A percentile compares a stretch with the other conserved stretches of the same genome.
Conservation (phyloP, 352 stramenopile species). For the Phytophthora tentaculata region DNA sequence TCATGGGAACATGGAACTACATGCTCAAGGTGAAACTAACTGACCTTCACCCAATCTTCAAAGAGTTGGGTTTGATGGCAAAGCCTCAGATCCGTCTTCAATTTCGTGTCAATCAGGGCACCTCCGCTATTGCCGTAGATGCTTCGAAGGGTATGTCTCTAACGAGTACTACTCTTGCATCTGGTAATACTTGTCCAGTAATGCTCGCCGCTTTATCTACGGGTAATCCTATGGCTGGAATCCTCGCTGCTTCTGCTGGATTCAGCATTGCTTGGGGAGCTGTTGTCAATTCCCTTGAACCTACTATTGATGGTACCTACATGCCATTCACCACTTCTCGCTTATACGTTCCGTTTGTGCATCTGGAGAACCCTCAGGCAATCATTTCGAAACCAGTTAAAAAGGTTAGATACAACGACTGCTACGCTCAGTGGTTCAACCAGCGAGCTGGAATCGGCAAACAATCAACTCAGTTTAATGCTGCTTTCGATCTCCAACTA, state of each 20-base stretch:
- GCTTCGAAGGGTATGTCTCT: neutral
- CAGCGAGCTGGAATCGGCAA: neutral
- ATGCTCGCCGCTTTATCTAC: neutral
- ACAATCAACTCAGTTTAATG: neutral
- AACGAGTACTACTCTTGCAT: neutral
- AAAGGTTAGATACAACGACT: neutral
- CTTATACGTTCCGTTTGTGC: too few relatives aligned
- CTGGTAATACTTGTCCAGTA: neutral
- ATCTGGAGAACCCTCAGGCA: too few relatives aligned
- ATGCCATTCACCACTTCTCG: too few relatives aligned
- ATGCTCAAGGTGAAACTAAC: neutral
- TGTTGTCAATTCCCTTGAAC: neutral
- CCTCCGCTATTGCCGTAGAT: neutral
- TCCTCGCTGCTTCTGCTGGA: neutral
- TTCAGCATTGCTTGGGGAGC: neutral
- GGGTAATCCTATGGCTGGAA: neutral
- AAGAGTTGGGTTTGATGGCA: neutral
- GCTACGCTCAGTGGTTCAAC: neutral
- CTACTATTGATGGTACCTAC: too few relatives aligned
- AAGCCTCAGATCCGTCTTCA: neutral
- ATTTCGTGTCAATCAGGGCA: constrained; percentile 1
- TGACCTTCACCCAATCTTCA: too few relatives aligned
- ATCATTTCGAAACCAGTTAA: neutral
- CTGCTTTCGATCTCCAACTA: neutral
- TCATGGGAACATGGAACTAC: too few relatives aligned